Conservation (phyloP, 2,329 filamentous ascomycete species). For the Penicillium sp. region DNA sequence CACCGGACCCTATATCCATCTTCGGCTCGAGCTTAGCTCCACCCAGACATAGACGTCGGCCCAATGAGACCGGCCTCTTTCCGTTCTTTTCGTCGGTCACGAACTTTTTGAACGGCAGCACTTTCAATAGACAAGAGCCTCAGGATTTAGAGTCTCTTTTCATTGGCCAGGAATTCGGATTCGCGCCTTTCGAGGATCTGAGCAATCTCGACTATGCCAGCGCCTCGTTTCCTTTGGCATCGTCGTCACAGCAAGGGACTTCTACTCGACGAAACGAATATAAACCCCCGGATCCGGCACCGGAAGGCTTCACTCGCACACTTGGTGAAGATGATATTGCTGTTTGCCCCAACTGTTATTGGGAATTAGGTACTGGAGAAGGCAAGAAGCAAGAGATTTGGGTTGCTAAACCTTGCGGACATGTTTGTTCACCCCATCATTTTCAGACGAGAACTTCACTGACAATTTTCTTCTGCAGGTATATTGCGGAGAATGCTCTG, state of each 20-base stretch:
- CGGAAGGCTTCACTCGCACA: conserved; percentile 79
- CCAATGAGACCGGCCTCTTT: background rate
- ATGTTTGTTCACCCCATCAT: conserved; percentile 63
- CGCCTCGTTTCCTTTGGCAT: conserved; percentile 13
- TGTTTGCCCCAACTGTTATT: conserved; percentile 83
- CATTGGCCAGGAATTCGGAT: background rate
- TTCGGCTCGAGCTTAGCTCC: background rate
- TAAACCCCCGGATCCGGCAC: conserved; percentile 66
- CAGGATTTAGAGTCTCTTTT: background rate
- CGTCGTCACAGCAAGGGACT: background rate
- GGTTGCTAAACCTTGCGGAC: conserved; percentile 88
- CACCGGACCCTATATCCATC: background rate
- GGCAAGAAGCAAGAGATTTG: conserved; percentile 82
- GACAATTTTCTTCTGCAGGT: conserved; percentile 39
- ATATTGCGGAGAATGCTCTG: conserved; percentile 54
- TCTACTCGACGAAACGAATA: conserved; percentile 45
- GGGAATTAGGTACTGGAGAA: conserved; percentile 78
- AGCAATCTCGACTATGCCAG: conserved; percentile 13
- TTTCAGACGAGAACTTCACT: background rate
- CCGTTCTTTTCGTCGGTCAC: background rate
- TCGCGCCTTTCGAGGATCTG: background rate
- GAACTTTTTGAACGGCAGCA: background rate
- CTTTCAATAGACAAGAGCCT: background rate
- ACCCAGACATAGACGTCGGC: background rate
- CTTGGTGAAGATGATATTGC: conserved; percentile 73